Evolutionary conservation across 768 basidiomycete species (phyloP).

Genomic region (Calvatia gigantea): DNA sequence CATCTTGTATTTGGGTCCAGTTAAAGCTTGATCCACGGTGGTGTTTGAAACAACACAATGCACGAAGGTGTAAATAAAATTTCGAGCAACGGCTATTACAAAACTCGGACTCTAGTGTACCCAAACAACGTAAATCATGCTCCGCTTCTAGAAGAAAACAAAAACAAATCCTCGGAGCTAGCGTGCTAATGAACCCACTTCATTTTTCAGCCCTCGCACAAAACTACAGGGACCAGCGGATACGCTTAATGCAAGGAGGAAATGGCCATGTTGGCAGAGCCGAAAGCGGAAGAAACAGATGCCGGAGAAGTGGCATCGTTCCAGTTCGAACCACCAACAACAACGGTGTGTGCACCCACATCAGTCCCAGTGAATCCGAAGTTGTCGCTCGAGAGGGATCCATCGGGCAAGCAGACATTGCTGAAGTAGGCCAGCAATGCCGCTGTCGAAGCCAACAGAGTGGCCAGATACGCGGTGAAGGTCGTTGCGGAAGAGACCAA

Average conservation of each 20-base stretch:
- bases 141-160: background rate
- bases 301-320: slow-evolving; percentile 20
- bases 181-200: background rate
- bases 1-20: no score
- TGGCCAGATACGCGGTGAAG: slow-evolving; percentile 33
- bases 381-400: slow-evolving; percentile 25
- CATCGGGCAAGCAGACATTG: slow-evolving; percentile 25
- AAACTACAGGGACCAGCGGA: no score
- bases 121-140: slow-evolving; percentile 2
- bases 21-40: no score
- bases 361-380: slow-evolving; percentile 30
- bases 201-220: background rate
- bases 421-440: slow-evolving; percentile 26
- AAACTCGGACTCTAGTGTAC: background rate
- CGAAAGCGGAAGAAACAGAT: slow-evolving; percentile 5
- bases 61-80: background rate
- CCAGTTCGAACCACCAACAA: slow-evolving; percentile 42
- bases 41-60: no score
- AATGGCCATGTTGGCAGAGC: slow-evolving; percentile 4
- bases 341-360: slow-evolving; percentile 30
- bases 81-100: slow-evolving; percentile 3
- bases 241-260: slow-evolving; percentile 10
- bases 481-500: slow-evolving; percentile 38
- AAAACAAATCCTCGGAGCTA: background rate
- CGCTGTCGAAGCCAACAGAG: slow-evolving; percentile 29